These are phyloP conservation scores for Rhynchospora breviuscula DNA, from an alignment of 176 grass and related monocot genomes.

Conservation along the genomic window DNA sequence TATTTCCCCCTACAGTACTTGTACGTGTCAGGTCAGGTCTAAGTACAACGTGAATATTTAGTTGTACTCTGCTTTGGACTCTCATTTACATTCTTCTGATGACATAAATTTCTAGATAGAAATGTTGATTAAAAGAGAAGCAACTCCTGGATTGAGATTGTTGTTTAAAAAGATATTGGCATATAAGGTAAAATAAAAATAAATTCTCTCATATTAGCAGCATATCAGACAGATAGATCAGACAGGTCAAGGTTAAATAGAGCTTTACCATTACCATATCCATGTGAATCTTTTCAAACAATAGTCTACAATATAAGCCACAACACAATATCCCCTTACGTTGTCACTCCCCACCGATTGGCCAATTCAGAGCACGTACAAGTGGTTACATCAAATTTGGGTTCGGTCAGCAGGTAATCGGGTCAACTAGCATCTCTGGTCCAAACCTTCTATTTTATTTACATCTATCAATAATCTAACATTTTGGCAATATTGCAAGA, in stretches of 20 bases:
- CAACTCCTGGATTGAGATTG: not conserved
- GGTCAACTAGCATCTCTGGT: not conserved
- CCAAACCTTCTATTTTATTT: not conserved
- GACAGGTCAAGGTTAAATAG: not conserved
- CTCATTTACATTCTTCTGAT: not conserved
- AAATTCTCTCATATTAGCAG: not conserved
- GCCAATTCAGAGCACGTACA: not conserved
- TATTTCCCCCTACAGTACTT: not conserved
- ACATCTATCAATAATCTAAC: not conserved
- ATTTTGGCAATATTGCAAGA: not conserved
- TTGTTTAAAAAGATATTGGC: not conserved
- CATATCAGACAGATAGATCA: not conserved
- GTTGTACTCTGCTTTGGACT: not conserved
- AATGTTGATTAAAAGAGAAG: not conserved
- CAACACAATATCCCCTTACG: too few relatives aligned
- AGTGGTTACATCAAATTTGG: not conserved
- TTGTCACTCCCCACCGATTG: too few relatives aligned
- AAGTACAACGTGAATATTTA: not conserved
- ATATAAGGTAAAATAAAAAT: not conserved
- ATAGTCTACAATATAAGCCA: not conserved
- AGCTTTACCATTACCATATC: not conserved
- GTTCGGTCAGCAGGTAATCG: not conserved
- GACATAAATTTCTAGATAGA: not conserved
- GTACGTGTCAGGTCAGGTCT: not conserved
- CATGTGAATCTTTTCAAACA: not conserved